Base-by-base conservation (phyloP, 345 rosid genomes). In the Rhizophora mangle region DNA sequence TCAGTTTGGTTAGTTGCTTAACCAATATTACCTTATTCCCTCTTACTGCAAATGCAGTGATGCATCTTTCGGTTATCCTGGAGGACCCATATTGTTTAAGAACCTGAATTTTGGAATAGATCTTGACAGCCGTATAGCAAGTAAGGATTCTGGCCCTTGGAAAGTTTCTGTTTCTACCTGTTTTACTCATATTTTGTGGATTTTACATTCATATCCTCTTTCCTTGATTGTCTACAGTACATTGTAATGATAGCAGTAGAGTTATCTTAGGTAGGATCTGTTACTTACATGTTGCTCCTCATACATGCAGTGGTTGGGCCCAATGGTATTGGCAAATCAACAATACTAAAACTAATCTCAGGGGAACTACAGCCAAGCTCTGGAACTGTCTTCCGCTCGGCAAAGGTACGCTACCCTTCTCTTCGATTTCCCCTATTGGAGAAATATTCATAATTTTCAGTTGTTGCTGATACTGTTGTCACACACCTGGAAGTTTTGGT, bases 281-380 rank as follows among this genome's bases (percentile, higher is more conserved):
- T 34, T 60, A 47, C 34, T 39, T 65, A 63, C n/a, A 31, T 56
- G 20, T 31, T 62, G 1, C 31, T 39, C 32, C 59, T 60, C 22
- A 18, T 49, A 8, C 74, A 39, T 82, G 72, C 85, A 95, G 99
- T 95, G 99, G 99, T 95, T 60, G 99, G 99, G 67, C 88, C 99
- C 72, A 95, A 95, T 86, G 99, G 99, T 62, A 95, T 95, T 78
- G 99, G 99, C 68, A 95, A 95, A 81, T 92, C 98, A 73, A 95
- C 99, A 52, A 95, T 95, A 71, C 98, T 95, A 68, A 95, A 95
- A 85, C 84, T 95, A 68, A 95, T 92, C 69, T 84, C 96, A 6
- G 99, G 99, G 62, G 99, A 95, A 53, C 81, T 95, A 59, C 98
- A 95, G 74, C 98, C 98, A 60, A 92, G 80, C 85, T 95, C 99